Percentiles rank a stretch among this genome's conserved stretches.
Conservation (phyloP, 192 early-diverging fungal genomes). For the Backusella morwellensis region DNA sequence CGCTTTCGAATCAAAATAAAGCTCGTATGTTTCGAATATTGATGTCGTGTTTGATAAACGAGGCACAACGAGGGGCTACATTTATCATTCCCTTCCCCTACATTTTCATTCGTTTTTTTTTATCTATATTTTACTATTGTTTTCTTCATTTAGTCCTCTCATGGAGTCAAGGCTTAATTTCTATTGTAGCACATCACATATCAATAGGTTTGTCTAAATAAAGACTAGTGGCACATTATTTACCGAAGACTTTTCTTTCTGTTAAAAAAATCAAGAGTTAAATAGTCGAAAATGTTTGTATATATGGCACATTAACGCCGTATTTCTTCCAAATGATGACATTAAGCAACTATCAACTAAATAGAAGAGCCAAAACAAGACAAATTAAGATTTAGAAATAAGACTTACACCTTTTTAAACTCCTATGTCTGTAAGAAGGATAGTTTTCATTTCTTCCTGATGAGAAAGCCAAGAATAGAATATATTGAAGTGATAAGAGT, state of each 20-base stretch:
- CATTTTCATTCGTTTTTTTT: neutral
- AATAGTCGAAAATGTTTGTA: neutral
- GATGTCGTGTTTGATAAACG: neutral
- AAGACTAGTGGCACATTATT: neutral
- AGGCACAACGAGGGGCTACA: neutral
- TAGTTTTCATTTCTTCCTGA: neutral
- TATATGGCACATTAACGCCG: neutral
- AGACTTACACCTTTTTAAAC: neutral
- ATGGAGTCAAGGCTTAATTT: neutral
- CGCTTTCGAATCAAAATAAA: neutral
- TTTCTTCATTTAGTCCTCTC: neutral
- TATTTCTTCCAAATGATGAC: neutral
- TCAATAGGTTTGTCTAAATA: neutral
- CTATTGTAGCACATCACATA: neutral
- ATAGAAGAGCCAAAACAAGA: neutral
- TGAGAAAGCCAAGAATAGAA: neutral
- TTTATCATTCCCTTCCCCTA: conserved; percentile 4
- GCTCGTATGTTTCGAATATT: neutral
- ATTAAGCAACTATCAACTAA: neutral
- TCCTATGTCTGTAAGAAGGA: neutral
- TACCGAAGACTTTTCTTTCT: neutral
- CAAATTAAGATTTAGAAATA: neutral
- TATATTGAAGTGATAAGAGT: neutral
- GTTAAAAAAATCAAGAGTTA: neutral
- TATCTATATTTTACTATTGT: neutral